Evolutionary conservation across 2,329 filamentous ascomycete genomes (phyloP).

Genomic region (Escovopsis sp.): DNA sequence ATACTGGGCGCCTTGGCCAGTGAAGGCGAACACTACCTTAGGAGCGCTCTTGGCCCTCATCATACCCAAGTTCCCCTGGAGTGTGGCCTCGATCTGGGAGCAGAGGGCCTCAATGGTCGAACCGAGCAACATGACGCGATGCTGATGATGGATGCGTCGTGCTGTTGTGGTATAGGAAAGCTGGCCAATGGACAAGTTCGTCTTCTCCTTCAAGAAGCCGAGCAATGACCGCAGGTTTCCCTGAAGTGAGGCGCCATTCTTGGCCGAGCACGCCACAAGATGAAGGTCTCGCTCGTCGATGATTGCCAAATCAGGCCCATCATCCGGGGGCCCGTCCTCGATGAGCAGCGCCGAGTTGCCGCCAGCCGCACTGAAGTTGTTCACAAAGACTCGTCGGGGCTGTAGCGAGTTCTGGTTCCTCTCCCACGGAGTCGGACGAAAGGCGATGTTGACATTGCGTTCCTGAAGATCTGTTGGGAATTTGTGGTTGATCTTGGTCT

Average conservation of each 20-base stretch:
- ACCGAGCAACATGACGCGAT: constrained; percentile 39
- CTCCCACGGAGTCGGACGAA: constrained; percentile 31
- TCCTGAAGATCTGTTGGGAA: constrained; percentile 39
- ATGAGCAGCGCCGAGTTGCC: constrained; percentile 55
- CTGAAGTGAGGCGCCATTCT: constrained; percentile 12
- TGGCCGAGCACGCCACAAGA: constrained; percentile 7
- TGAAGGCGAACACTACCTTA: constrained; percentile 37
- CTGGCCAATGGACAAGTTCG: constrained; percentile 27
- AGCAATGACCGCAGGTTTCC: constrained; percentile 16
- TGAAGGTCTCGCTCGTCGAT: constrained; percentile 26
- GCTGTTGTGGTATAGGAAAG: constrained; percentile 51
- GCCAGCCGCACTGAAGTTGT: constrained; percentile 59
- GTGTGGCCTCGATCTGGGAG: not conserved
- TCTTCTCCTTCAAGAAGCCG: constrained; percentile 26
- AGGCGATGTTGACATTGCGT: constrained; percentile 41
- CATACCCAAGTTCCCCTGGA: constrained; percentile 17
- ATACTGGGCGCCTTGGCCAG: constrained; percentile 41
- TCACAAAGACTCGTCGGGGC: constrained; percentile 38
- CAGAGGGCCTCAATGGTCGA: constrained; percentile 6
- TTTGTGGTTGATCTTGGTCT: constrained; percentile 41
- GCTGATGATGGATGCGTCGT: constrained; percentile 36
- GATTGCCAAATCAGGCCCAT: constrained; percentile 14
- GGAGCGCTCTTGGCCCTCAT: constrained; percentile 13
- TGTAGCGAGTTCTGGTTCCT: constrained; percentile 27
- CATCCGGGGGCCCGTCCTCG: constrained; percentile 32